These are phyloP conservation scores for Lunularia cruciata DNA, from an alignment of 225 moss, liverwort and hornwort species.

Conservation along the genomic window DNA sequence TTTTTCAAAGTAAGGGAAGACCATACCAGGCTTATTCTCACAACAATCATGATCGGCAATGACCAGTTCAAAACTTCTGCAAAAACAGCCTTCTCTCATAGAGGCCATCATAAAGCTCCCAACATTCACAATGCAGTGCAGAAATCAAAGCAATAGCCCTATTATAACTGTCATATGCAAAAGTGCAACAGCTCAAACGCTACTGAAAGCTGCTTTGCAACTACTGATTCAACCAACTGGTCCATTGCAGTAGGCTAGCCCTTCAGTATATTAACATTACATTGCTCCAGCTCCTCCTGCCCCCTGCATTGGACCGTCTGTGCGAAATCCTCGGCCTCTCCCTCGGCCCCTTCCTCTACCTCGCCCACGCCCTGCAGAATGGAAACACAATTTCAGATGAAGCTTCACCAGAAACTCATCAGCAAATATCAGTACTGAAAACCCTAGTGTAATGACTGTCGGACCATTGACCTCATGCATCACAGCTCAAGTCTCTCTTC, in stretches of 20 bases:
- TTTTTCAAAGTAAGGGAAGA: slow-evolving; percentile 47
- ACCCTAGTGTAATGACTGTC: not conserved
- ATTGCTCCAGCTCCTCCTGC: slow-evolving; percentile 52
- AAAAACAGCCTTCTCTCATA: slow-evolving; percentile 60
- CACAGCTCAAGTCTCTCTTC: not conserved
- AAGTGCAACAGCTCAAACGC: slow-evolving; percentile 52
- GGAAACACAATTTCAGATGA: slow-evolving; percentile 20
- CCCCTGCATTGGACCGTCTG: slow-evolving; percentile 71
- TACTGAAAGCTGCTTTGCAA: slow-evolving; percentile 58
- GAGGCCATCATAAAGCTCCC: slow-evolving; percentile 54
- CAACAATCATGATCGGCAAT: slow-evolving; percentile 55
- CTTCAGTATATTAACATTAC: slow-evolving; percentile 58
- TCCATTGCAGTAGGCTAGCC: slow-evolving; percentile 58
- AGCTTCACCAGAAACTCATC: slow-evolving; percentile 16
- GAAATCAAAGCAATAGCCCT: slow-evolving; percentile 65
- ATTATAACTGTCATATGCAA: slow-evolving; percentile 54
- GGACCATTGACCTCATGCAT: not conserved
- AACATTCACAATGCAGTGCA: slow-evolving; percentile 55
- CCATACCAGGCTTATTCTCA: slow-evolving; percentile 56
- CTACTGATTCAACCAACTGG: slow-evolving; percentile 59
- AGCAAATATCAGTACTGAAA: slow-evolving; percentile 4
- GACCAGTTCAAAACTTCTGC: slow-evolving; percentile 60
- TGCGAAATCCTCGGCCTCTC: slow-evolving; percentile 86
- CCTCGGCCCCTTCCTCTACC: slow-evolving; percentile 95
- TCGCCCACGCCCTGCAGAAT: slow-evolving; percentile 80